Evolutionary conservation across 768 basidiomycete species (phyloP), one percentile per base, ranked within the genome.

Genomic region (Lenzites betulinus): DNA sequence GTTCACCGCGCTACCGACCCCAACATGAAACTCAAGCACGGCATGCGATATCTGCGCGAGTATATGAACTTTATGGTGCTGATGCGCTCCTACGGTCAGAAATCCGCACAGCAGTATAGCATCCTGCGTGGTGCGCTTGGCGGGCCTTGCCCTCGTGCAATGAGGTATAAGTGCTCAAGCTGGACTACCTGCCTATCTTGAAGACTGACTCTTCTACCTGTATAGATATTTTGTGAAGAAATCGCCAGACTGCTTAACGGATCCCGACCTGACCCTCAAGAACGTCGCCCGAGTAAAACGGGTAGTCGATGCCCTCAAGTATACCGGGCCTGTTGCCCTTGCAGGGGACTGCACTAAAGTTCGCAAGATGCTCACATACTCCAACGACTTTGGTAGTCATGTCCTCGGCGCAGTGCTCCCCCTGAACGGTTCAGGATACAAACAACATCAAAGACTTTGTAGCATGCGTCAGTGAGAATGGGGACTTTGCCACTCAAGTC

Each of bases 321-420:
- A 70, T 41, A 42, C 26, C 15, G 71, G 71, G 2, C 72, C 73
- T 8, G 59, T 75, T 30, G 54, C 65, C 1, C 55, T 69, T 25
- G 68, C 60, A 2, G 66, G 67, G 1, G 73, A 75, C 41, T 70
- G 69, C 47, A 72, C 73, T 4, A 73, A 75, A 53, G 72, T 73
- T 7, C 59, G 65, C 2, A 50, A 65, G 39, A 47, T 68, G 1
- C 60, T 74, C 0, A 59, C 67, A 2, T 70, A 68, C 56, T 74
- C 71, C 3, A 70, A 56, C 23, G 62, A 69, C 22, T 67, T 64
- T 39, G 70, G 73, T 3, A 58, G 66, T 9, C 72, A 72, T 49
- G 61, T 74, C 8, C 53, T 74, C 12, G 71, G 73, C 0, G 57
- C 69, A 1, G 60, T 67, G 0, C 54, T 68, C 1, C 59, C 66